phyloP scores from a whole-genome alignment of 2,329 filamentous ascomycete genomes.

The Magnaporthiopsis rhizophila region DNA sequence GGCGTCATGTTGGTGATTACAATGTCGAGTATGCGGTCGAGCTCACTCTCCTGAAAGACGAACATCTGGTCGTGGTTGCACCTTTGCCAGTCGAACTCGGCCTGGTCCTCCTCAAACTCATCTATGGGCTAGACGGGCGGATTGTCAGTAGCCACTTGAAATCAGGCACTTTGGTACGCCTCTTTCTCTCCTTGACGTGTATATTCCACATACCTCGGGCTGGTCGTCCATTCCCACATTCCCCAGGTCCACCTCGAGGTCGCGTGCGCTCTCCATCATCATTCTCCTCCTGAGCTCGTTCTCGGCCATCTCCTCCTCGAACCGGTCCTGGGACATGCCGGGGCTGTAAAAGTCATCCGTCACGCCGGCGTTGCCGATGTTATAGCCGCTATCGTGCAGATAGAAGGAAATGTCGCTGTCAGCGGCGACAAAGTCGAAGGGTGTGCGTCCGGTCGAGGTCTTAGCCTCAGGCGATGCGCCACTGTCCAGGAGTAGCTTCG shows the following conservation, averaged over 20 bases:
- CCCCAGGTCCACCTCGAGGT: constrained; percentile 90
- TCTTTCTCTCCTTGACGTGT: neutral
- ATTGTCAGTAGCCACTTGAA: constrained; percentile 19
- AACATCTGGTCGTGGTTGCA: constrained; percentile 99
- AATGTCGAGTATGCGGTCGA: constrained; percentile 86
- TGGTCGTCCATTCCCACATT: constrained; percentile 95
- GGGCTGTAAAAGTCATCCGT: constrained; percentile 89
- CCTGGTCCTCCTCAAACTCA: constrained; percentile 78
- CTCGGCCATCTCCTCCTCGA: constrained; percentile 96
- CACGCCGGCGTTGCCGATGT: constrained; percentile 71
- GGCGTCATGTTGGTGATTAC: constrained; percentile 98
- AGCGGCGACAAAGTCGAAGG: constrained; percentile 90
- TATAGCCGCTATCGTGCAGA: constrained; percentile 88
- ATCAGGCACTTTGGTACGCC: neutral
- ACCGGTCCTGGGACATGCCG: constrained; percentile 84
- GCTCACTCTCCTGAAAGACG: constrained; percentile 91
- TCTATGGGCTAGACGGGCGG: constrained; percentile 50
- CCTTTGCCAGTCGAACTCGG: constrained; percentile 92
- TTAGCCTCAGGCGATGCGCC: constrained; percentile 94
- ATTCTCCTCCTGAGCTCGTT: constrained; percentile 91
- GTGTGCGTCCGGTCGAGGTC: constrained; percentile 86
- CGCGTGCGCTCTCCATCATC: constrained; percentile 98
- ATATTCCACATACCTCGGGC: constrained; percentile 58
- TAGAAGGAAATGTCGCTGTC: constrained; percentile 97
- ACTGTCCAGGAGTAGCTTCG: constrained; percentile 84